Evolutionary conservation across 2,329 filamentous ascomycete genomes (phyloP).

Genomic region (Neonectria magnoliae): DNA sequence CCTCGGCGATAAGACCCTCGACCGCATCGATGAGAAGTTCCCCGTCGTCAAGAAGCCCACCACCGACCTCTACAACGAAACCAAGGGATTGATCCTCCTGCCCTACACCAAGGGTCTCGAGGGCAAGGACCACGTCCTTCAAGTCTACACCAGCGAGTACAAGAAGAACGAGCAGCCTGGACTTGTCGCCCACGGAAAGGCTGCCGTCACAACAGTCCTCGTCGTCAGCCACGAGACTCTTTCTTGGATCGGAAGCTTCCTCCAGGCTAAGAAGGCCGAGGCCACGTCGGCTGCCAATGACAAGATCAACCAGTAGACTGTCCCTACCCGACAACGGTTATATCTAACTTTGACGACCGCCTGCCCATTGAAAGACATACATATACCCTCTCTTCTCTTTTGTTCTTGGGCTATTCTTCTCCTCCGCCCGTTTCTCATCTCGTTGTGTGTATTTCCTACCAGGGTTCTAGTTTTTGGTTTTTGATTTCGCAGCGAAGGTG

Average conservation of each 20-base stretch:
- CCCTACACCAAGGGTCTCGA: conserved; percentile 71
- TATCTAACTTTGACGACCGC: conserved; percentile 25
- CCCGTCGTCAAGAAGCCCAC: conserved; percentile 81
- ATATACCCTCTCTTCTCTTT: conserved; percentile 40
- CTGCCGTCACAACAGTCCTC: conserved; percentile 72
- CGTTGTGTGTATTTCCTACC: neutral
- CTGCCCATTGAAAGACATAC: conserved; percentile 21
- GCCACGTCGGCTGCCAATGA: conserved; percentile 65
- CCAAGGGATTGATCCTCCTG: conserved; percentile 69
- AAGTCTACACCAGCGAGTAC: conserved; percentile 66
- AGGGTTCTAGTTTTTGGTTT: neutral
- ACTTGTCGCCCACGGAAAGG: conserved; percentile 75
- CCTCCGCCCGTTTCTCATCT: neutral
- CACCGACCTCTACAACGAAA: conserved; percentile 72
- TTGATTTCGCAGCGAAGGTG: neutral
- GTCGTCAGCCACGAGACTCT: conserved; percentile 74
- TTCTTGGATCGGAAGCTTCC: conserved; percentile 66
- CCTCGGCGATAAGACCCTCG: conserved; percentile 77
- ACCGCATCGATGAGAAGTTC: conserved; percentile 74
- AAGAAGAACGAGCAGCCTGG: conserved; percentile 73
- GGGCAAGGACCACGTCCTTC: conserved; percentile 69
- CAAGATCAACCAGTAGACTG: conserved; percentile 55
- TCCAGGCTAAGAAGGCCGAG: conserved; percentile 71
- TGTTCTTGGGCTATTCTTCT: conserved; percentile 4
- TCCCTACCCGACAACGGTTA: conserved; percentile 3